Evolutionary conservation across 2,329 filamentous ascomycete genomes (phyloP).

Genomic region (Paraconiothyrium sp.): DNA sequence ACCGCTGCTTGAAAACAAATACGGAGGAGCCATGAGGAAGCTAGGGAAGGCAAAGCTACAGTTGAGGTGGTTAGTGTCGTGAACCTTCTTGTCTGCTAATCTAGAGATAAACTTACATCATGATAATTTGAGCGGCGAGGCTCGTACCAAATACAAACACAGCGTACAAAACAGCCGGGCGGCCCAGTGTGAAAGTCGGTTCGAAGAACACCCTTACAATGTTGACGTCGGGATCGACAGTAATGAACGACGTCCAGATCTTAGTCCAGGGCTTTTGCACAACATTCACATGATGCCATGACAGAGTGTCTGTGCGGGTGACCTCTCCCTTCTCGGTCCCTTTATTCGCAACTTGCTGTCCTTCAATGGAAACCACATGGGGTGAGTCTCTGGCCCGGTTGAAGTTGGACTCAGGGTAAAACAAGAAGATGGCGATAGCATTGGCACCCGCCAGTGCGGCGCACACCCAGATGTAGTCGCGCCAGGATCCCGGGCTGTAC

Average conservation of each 20-base stretch:
- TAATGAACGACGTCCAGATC: slow-evolving; percentile 19
- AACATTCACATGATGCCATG: slow-evolving; percentile 16
- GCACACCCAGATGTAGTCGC: slow-evolving; percentile 18
- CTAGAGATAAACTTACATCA: slow-evolving; percentile 15
- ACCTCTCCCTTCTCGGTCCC: neutral
- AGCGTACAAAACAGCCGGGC: slow-evolving; percentile 17
- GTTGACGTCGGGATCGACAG: slow-evolving; percentile 11
- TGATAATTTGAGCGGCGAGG: slow-evolving; percentile 19
- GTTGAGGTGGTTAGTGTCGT: neutral
- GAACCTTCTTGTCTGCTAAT: too few relatives aligned
- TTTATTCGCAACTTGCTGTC: too few relatives aligned
- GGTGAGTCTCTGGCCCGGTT: too few relatives aligned
- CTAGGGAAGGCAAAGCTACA: slow-evolving; percentile 21
- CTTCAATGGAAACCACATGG: too few relatives aligned
- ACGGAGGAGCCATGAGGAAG: slow-evolving; percentile 18
- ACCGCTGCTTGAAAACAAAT: slow-evolving; percentile 18
- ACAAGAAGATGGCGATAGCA: slow-evolving; percentile 12
- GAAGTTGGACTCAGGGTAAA: slow-evolving; percentile 13
- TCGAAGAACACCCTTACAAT: neutral
- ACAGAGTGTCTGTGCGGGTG: slow-evolving; percentile 10
- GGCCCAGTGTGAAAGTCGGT: neutral
- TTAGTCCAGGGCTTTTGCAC: slow-evolving; percentile 16
- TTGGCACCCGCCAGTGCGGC: slow-evolving; percentile 18
- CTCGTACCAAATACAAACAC: slow-evolving; percentile 21
- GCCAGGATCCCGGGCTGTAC: slow-evolving; percentile 18